Evolutionary conservation across 108 stramenopile genomes (phyloP).

Genomic region (Skeletonema costatum): DNA sequence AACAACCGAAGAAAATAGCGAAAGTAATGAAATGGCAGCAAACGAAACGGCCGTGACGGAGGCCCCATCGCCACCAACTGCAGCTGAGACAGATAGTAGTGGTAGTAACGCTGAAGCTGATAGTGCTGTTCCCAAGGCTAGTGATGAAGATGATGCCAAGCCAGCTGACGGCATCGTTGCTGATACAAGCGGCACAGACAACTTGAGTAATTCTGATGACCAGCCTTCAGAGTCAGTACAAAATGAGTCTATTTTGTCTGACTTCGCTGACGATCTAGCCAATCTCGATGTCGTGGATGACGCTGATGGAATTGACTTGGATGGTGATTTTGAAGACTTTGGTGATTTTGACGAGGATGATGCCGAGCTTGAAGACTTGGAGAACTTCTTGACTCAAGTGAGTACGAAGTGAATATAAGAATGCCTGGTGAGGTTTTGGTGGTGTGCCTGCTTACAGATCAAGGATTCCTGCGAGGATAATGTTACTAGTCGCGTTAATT

Average conservation of each 20-base stretch:
- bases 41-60: background rate
- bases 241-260: conserved; percentile 5
- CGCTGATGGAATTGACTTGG: conserved; percentile 33
- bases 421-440: too few species aligned
- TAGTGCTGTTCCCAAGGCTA: background rate
- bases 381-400: conserved; percentile 66
- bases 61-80: background rate
- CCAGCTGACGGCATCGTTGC: conserved; percentile 1
- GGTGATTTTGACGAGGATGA: conserved; percentile 61
- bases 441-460: too few species aligned
- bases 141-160: background rate
- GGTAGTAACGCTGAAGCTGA: background rate
- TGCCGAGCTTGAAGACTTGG: conserved; percentile 74
- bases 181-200: background rate
- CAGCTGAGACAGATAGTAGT: background rate
- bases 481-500: too few species aligned
- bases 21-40: background rate
- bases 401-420: background rate
- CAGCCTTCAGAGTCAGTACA: background rate
- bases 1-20: background rate
- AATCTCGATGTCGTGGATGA: conserved; percentile 52
- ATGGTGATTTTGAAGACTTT: conserved; percentile 61
- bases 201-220: background rate
- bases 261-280: conserved; percentile 48
- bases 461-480: too few species aligned